phyloP scores from a whole-genome alignment of 345 rosid species.

The Bretschneidera sinensis region DNA sequence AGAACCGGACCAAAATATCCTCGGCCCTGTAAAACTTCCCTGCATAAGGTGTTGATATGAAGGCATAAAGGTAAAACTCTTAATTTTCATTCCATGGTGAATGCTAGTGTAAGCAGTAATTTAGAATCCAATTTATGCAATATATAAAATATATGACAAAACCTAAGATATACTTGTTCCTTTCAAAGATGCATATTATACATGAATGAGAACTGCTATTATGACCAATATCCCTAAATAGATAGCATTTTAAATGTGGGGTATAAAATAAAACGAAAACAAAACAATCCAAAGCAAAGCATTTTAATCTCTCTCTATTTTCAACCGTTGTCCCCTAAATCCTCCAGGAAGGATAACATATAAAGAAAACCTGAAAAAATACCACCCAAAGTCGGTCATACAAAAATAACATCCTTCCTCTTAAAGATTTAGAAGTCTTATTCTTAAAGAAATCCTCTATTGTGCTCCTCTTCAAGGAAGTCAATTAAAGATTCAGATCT shows the following conservation, averaged over 20 bases:
- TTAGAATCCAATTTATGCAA: not conserved
- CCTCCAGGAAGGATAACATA: too few relatives aligned
- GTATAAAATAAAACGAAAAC: not conserved
- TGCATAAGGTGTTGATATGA: conserved; percentile 61
- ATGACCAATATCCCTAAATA: not conserved
- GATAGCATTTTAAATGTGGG: not conserved
- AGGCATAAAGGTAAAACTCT: conserved; percentile 31
- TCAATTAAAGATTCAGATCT: too few relatives aligned
- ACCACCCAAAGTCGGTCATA: too few relatives aligned
- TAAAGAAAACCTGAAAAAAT: too few relatives aligned
- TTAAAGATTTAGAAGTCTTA: too few relatives aligned
- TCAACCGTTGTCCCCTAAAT: too few relatives aligned
- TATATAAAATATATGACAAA: not conserved
- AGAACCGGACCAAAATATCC: conserved; percentile 96
- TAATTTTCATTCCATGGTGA: conserved; percentile 9
- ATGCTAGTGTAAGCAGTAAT: not conserved
- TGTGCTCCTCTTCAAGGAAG: too few relatives aligned
- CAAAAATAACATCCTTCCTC: too few relatives aligned
- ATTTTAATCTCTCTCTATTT: too few relatives aligned
- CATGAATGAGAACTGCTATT: not conserved
- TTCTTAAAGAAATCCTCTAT: too few relatives aligned
- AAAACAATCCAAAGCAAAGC: not conserved
- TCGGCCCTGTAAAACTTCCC: conserved; percentile 99
- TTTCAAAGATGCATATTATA: too few relatives aligned
- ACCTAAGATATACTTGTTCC: not conserved